A percentile compares a stretch with the other conserved stretches of the same genome.
Conservation (phyloP, 2,329 filamentous ascomycete genomes). For the Pseudogymnoascus sp. region DNA sequence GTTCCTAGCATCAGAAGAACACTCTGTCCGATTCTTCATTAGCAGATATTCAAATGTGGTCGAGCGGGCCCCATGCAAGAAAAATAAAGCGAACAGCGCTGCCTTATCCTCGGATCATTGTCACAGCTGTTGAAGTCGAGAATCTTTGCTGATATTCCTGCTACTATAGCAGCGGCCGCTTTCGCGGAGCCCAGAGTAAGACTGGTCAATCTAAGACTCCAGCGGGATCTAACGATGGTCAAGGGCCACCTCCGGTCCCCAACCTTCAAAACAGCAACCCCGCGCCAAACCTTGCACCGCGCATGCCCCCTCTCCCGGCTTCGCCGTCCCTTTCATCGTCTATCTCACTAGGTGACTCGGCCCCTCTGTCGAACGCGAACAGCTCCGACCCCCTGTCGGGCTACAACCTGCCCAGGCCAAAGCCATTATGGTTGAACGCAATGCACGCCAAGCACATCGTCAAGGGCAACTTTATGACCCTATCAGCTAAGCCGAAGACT, state of each 20-base stretch:
- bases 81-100: background rate
- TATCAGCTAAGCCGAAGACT: conserved; percentile 86
- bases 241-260: conserved; percentile 39
- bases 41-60: background rate
- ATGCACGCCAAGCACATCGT: conserved; percentile 78
- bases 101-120: background rate
- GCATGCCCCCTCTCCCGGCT: conserved; percentile 53
- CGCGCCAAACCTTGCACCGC: conserved; percentile 45
- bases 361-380: conserved; percentile 22
- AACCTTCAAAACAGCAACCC: conserved; percentile 43
- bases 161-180: conserved; percentile 45
- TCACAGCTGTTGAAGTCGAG: background rate
- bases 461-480: conserved; percentile 94
- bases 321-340: conserved; percentile 58
- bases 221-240: conserved; percentile 37
- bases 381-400: conserved; percentile 50
- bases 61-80: too few relatives aligned
- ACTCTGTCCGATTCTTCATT: background rate
- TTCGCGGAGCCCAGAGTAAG: conserved; percentile 47
- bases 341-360: conserved; percentile 58
- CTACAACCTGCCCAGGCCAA: conserved; percentile 57
- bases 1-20: background rate
- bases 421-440: conserved; percentile 68
- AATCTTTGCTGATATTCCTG: conserved; percentile 19
- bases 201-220: conserved; percentile 46